These are phyloP conservation scores for Microcera coccophila DNA, from an alignment of 2,329 filamentous ascomycete species.

Conservation along the genomic window DNA sequence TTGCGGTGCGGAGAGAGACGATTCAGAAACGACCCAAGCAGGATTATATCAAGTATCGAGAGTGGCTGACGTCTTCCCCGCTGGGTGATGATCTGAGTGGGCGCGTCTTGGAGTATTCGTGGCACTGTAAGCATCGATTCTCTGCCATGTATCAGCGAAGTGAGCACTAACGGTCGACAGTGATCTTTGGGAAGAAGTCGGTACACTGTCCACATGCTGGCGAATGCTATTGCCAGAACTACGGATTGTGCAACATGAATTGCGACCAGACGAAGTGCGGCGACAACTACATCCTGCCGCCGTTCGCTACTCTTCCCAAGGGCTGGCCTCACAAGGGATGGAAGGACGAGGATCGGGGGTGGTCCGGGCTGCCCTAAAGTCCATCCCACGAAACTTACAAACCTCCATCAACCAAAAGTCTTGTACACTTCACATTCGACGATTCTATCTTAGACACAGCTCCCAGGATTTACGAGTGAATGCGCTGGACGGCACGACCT, in stretches of 20 bases:
- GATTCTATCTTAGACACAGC: no score
- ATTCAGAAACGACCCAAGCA: slow-evolving; percentile 45
- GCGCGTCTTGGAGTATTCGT: slow-evolving; percentile 60
- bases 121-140: slow-evolving; percentile 54
- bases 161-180: slow-evolving; percentile 30
- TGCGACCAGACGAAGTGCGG: slow-evolving; percentile 47
- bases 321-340: slow-evolving; percentile 52
- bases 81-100: slow-evolving; percentile 54
- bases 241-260: slow-evolving; percentile 53
- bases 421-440: no score
- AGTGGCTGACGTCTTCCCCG: slow-evolving; percentile 57
- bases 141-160: not conserved
- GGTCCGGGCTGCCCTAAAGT: slow-evolving; percentile 21
- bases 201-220: slow-evolving; percentile 58
- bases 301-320: slow-evolving; percentile 52
- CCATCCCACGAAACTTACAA: not conserved
- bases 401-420: not conserved
- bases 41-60: slow-evolving; percentile 54
- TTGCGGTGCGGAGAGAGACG: slow-evolving; percentile 54
- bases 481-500: no score
- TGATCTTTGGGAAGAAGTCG: slow-evolving; percentile 55
- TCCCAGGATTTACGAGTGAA: no score
- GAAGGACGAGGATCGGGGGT: slow-evolving; percentile 26
- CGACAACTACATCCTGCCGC: slow-evolving; percentile 56
- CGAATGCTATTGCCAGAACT: slow-evolving; percentile 65